Conservation (phyloP, 73 alveolate genomes). For the Uronychia setigera region DNA sequence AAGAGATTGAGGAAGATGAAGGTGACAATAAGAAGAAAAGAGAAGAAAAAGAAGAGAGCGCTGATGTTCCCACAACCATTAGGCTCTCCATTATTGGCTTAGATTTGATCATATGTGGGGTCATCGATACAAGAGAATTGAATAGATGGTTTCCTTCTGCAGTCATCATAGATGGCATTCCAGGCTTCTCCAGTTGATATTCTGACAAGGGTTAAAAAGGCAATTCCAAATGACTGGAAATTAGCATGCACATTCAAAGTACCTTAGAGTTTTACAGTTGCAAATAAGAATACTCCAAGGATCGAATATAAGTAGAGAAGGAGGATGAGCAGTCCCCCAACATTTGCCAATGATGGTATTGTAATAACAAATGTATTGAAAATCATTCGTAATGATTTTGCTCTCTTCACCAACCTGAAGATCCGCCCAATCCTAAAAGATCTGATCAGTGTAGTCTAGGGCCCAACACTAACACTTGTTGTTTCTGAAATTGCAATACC, state of each 20-base stretch:
- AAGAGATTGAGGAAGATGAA: too few relatives aligned
- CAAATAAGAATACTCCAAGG: too few relatives aligned
- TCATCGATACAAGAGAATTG: slow-evolving; percentile 17
- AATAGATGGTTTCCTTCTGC: slow-evolving; percentile 15
- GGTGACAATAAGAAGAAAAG: too few relatives aligned
- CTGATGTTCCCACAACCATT: too few relatives aligned
- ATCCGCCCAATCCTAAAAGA: slow-evolving; percentile 34
- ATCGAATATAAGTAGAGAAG: slow-evolving; percentile 36
- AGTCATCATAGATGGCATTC: slow-evolving; percentile 85
- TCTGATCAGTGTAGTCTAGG: slow-evolving; percentile 21
- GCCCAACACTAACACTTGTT: slow-evolving; percentile 11
- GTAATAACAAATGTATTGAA: slow-evolving; percentile 28
- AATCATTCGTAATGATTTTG: slow-evolving; percentile 1
- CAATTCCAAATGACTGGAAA: slow-evolving; percentile 57
- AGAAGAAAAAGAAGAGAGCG: background rate
- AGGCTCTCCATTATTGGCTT: too few relatives aligned
- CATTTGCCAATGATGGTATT: slow-evolving; percentile 52
- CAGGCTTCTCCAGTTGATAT: slow-evolving; percentile 89
- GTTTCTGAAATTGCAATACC: background rate
- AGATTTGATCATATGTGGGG: slow-evolving; percentile 43
- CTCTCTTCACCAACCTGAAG: slow-evolving; percentile 22
- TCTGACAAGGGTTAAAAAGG: slow-evolving; percentile 49
- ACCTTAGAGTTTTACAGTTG: slow-evolving; percentile 40
- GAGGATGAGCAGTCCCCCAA: too few relatives aligned
- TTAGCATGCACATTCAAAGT: slow-evolving; percentile 26